A percentile compares a stretch with the other conserved stretches of the same genome.
Conservation (phyloP, 345 rosid species). For the Eucalyptus pauciflora region DNA sequence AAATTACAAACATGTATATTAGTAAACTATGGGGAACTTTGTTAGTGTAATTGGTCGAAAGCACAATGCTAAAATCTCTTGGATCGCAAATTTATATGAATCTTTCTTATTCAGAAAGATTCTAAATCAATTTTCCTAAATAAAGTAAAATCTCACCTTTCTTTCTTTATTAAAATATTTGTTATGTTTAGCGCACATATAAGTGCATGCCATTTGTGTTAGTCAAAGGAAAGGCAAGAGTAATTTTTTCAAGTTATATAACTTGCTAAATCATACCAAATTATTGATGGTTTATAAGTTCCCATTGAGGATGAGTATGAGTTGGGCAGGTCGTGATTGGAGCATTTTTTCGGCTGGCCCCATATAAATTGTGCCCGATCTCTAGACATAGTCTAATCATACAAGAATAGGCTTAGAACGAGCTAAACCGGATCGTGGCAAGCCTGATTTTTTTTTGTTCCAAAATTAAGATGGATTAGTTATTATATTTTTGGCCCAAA, state of each 20-base stretch:
- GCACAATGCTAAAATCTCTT: background rate
- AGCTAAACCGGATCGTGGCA: background rate
- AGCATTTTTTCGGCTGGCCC: background rate
- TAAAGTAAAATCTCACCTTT: background rate
- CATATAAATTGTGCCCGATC: background rate
- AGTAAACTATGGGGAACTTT: background rate
- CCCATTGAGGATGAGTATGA: background rate
- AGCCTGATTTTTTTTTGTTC: background rate
- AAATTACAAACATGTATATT: background rate
- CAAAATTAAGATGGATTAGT: no score
- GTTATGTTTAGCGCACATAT: background rate
- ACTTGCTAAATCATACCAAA: background rate
- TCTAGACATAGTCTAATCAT: background rate
- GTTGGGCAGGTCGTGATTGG: accelerated
- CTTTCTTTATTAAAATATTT: background rate
- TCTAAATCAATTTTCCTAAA: background rate
- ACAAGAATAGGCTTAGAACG: background rate
- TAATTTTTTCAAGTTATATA: background rate
- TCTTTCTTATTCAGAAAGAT: background rate
- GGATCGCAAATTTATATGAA: background rate
- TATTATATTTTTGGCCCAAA: no score
- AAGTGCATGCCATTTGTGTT: background rate
- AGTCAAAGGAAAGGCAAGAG: background rate
- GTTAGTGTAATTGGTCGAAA: background rate
- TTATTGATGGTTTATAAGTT: background rate